phyloP scores from a whole-genome alignment of 2,329 filamentous ascomycete species.

The Hansfordia pulvinata region DNA sequence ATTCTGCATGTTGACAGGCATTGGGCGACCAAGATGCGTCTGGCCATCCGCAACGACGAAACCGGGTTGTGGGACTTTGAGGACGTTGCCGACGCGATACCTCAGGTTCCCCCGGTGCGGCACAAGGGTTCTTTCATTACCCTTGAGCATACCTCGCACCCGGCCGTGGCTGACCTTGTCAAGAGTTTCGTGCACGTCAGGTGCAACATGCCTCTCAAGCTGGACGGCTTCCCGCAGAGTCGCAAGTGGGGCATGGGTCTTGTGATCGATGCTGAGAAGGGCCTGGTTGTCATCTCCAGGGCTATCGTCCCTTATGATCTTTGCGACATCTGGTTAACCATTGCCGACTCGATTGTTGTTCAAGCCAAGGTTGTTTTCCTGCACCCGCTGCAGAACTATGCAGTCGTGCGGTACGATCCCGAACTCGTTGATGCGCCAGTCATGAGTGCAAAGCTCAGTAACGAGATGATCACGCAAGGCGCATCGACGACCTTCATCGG shows the following conservation, averaged over 20 bases:
- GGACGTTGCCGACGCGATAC: constrained; percentile 69
- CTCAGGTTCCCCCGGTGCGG: constrained; percentile 56
- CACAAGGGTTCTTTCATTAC: constrained; percentile 83
- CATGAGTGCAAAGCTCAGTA: constrained; percentile 72
- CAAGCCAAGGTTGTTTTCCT: constrained; percentile 91
- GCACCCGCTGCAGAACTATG: constrained; percentile 94
- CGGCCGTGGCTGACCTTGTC: constrained; percentile 84
- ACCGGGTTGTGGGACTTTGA: constrained; percentile 92
- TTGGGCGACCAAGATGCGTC: constrained; percentile 89
- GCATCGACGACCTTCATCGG: constrained; percentile 93
- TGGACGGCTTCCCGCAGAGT: constrained; percentile 95
- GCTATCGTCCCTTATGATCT: constrained; percentile 94
- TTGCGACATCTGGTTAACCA: constrained; percentile 90
- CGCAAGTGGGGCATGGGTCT: constrained; percentile 90
- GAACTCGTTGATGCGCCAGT: constrained; percentile 88
- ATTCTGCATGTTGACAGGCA: constrained; percentile 90
- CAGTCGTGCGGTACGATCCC: constrained; percentile 89
- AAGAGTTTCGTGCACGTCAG: constrained; percentile 89
- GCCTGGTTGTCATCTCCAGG: constrained; percentile 83
- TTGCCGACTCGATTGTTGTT: constrained; percentile 91
- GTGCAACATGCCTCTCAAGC: constrained; percentile 86
- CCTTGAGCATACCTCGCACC: constrained; percentile 75
- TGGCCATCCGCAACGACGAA: constrained; percentile 79
- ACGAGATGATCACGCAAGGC: constrained; percentile 75
- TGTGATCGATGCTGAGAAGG: constrained; percentile 94